Base-by-base conservation (phyloP, 192 early-diverging fungal species). In the Oehlia diaphana region DNA sequence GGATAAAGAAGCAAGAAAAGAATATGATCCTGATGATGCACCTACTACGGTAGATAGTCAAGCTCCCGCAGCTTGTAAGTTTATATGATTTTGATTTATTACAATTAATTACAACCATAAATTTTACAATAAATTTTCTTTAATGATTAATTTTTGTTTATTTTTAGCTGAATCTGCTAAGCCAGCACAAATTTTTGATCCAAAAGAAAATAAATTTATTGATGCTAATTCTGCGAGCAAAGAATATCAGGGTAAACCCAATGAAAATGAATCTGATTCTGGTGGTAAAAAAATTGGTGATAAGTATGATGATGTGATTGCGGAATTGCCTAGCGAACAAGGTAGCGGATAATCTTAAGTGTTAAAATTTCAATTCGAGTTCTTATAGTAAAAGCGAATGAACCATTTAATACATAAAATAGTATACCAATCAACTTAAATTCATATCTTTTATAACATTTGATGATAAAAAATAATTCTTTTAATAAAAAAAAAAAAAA, bases 51-150 rank as follows among this genome's bases (percentile, higher is more conserved):
- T 67, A 28, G 65, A 67, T 31, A 67, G 65, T 67, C 65, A 67
- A 67, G 65, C 65, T 67, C 65, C 65, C 6, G 26, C 65, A 10
- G 26, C 65, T 33, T 67, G 65, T 67, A 67, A 26, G 26, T 67
- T 58, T 19, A 21, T 19, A 21, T 58, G 1, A 6, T 58, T 58
- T 58, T 58, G 4, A 58, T 19, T 58, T 1, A 4, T 58, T 67
- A 7, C 10, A 26, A 26, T 26, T 26, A 26, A 26, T 26, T 26
- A 26, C 26, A 26, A 26, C 26, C 26, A 26, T 26, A 26, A 26
- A 0, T 26, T 26, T 26, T 26, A 26, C 26, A 4, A 37, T 37
- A 4, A 37, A 7, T 42, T 42, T 42, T 42, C 6, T 42, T 42
- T 9, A 6, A 42, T 7, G 39, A 42, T 42, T 42, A 42, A 42